A percentile compares a stretch with the other conserved stretches of the same genome.
These are phyloP conservation scores for Amaranthus tricolor DNA, from an alignment of 179 eudicot genomes.

Conservation along the genomic window DNA sequence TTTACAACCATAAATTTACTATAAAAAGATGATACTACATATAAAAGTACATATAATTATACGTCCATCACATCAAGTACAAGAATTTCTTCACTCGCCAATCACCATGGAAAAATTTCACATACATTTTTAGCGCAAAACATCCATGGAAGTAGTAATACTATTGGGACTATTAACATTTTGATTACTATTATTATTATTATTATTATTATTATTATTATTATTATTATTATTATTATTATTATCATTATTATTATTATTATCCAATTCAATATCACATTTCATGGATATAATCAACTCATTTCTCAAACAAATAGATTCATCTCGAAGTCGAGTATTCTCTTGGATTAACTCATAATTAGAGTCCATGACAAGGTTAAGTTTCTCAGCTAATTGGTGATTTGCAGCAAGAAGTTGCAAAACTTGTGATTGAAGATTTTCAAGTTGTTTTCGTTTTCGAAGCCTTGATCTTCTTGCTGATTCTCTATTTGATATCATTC, in stretches of 20 bases:
- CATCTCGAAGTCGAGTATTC: slow-evolving; percentile 31
- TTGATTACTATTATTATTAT: background rate
- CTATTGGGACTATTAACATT: background rate
- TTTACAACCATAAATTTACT: too few relatives aligned
- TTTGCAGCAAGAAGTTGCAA: slow-evolving; percentile 29
- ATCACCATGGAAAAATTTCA: too few relatives aligned
- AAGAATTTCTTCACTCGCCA: too few relatives aligned
- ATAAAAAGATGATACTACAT: too few relatives aligned
- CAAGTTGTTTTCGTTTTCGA: slow-evolving; percentile 32
- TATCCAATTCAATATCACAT: slow-evolving; percentile 14
- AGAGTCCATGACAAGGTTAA: slow-evolving; percentile 32
- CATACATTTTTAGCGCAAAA: background rate
- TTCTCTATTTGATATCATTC: slow-evolving; percentile 35
- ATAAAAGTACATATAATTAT: too few relatives aligned
- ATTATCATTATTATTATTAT: background rate
- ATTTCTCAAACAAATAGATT: slow-evolving; percentile 20
- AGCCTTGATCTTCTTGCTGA: slow-evolving; percentile 35
- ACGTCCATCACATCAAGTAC: too few relatives aligned
- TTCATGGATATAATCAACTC: slow-evolving; percentile 31
- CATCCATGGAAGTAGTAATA: slow-evolving; percentile 25
- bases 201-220: background rate
- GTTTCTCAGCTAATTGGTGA: slow-evolving; percentile 32
- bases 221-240: background rate
- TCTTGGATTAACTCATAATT: slow-evolving; percentile 32
- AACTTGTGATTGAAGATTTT: slow-evolving; percentile 30